Conservation (phyloP, 129 eudicot genomes). For the Logfia minima region DNA sequence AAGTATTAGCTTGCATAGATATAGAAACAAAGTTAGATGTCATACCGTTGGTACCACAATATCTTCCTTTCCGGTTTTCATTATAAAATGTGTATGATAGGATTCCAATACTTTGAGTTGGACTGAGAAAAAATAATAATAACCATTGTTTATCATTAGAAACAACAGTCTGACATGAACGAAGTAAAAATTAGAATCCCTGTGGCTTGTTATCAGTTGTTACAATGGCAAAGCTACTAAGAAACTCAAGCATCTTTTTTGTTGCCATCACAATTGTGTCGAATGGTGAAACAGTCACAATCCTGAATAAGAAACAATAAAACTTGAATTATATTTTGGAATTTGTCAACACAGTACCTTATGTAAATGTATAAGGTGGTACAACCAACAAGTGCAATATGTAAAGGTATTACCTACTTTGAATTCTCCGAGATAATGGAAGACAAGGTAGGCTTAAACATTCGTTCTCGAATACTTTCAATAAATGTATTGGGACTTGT, state of each 20-base stretch:
- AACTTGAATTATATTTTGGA: constrained; percentile 10
- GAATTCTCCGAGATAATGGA: constrained; percentile 82
- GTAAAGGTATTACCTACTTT: constrained; percentile 96
- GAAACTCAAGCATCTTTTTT: constrained; percentile 85
- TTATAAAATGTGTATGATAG: no score
- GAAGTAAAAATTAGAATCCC: constrained; percentile 91
- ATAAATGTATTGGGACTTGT: constrained; percentile 80
- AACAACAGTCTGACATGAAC: no score
- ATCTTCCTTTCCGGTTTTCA: no score
- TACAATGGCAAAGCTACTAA: constrained; percentile 75
- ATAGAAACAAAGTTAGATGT: no score
- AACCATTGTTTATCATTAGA: no score
- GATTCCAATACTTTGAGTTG: no score
- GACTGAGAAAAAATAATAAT: no score
- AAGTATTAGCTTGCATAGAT: no score
- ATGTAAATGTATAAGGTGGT: constrained; percentile 14
- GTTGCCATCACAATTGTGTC: constrained; percentile 89
- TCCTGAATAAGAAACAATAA: constrained; percentile 39
- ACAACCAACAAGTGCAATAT: constrained; percentile 10
- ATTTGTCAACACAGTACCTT: not conserved
- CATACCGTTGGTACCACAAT: no score
- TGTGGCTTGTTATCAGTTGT: constrained; percentile 80
- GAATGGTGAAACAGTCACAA: constrained; percentile 74
- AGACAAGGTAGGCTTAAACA: constrained; percentile 89
- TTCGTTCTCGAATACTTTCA: constrained; percentile 80